Evolutionary conservation across 2,329 filamentous ascomycete species (phyloP).

Genomic region (Aspergillus japonicus): DNA sequence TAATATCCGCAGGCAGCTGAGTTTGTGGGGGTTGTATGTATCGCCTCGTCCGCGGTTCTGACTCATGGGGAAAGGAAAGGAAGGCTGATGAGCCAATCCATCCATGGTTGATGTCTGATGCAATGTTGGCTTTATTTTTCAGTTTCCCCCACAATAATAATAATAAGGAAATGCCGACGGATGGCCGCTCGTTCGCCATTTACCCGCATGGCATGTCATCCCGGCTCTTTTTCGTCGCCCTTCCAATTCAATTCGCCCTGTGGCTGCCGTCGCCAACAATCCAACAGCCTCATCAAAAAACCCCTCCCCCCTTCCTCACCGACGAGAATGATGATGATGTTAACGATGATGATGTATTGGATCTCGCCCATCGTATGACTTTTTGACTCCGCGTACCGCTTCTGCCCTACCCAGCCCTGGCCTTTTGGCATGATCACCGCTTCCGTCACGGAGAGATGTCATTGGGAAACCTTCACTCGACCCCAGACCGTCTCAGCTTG

Average conservation of each 20-base stretch:
- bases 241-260: slow-evolving; percentile 13
- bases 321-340: background rate
- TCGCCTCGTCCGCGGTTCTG: slow-evolving; percentile 3
- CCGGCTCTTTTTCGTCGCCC: slow-evolving; percentile 26
- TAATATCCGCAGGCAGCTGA: slow-evolving; percentile 2
- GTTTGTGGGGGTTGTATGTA: background rate
- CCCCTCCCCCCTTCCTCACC: background rate
- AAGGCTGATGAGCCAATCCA: slow-evolving; percentile 11
- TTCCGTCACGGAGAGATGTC: slow-evolving; percentile 12
- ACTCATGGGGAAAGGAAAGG: background rate
- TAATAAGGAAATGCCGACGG: slow-evolving; percentile 8
- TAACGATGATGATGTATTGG: slow-evolving; percentile 25
- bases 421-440: slow-evolving; percentile 15
- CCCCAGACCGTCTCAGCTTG: slow-evolving; percentile 7
- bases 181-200: slow-evolving; percentile 1
- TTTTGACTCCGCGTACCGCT: slow-evolving; percentile 8
- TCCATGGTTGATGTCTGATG: slow-evolving; percentile 20
- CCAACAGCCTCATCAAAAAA: slow-evolving; percentile 8
- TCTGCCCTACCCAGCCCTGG: slow-evolving; percentile 5
- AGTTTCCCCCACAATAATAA: slow-evolving; percentile 10
- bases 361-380: slow-evolving; percentile 25
- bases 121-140: slow-evolving; percentile 10
- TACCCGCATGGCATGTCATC: slow-evolving; percentile 17
- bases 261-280: slow-evolving; percentile 5
- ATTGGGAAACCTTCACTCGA: slow-evolving; percentile 17